Conservation (phyloP, 495 filamentous ascomycete species). For the Penicillium maclennaniae region DNA sequence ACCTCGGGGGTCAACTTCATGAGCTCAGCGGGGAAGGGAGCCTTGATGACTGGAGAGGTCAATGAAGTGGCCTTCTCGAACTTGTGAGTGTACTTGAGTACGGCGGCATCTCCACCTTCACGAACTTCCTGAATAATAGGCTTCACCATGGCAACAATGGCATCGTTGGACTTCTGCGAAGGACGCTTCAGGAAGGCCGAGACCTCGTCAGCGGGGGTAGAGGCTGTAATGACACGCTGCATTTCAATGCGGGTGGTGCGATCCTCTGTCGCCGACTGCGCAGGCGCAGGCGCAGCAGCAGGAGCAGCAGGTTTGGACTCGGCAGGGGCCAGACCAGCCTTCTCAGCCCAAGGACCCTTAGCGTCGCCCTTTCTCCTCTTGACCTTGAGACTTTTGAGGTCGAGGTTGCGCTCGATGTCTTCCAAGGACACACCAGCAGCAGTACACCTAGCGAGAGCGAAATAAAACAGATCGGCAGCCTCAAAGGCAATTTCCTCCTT, state of each 20-base stretch:
- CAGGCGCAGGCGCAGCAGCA: constrained; percentile 38
- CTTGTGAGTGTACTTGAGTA: constrained; percentile 91
- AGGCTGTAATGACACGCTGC: constrained; percentile 67
- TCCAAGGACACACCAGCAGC: constrained; percentile 76
- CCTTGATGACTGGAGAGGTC: constrained; percentile 79
- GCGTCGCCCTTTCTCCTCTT: constrained; percentile 89
- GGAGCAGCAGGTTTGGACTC: constrained; percentile 36
- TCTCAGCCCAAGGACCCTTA: constrained; percentile 83
- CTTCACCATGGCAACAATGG: constrained; percentile 81
- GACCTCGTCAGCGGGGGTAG: constrained; percentile 57
- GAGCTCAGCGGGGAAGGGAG: constrained; percentile 76
- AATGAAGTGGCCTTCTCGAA: constrained; percentile 93
- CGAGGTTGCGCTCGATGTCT: constrained; percentile 87
- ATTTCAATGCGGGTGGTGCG: constrained; percentile 70
- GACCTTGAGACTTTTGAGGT: constrained; percentile 90
- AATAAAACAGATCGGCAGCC: constrained; percentile 93
- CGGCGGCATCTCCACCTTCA: constrained; percentile 73
- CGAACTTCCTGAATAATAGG: constrained; percentile 88
- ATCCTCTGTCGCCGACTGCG: constrained; percentile 38
- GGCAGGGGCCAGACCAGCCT: constrained; percentile 59
- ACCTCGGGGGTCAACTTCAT: constrained; percentile 84
- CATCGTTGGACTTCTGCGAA: constrained; percentile 85
- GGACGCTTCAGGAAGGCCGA: constrained; percentile 73
- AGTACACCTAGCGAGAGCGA: constrained; percentile 84
- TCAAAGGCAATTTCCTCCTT: constrained; percentile 88